A percentile compares a stretch with the other conserved stretches of the same genome.
Evolutionary conservation across 306 rosid genomes (phyloP).

Genomic region (Acacia acuminata): DNA sequence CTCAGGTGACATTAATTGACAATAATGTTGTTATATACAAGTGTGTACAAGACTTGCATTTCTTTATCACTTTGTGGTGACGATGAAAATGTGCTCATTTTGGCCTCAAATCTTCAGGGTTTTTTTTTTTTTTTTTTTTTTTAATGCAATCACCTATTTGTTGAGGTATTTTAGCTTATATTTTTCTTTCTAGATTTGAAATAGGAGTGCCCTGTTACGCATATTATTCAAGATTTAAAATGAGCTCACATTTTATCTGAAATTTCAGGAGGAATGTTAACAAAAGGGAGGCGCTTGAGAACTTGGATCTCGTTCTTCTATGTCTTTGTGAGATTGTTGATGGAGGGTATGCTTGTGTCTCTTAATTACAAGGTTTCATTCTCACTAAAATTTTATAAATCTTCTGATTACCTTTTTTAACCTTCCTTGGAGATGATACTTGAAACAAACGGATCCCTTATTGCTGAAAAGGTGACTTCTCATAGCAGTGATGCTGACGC

Average conservation of each 20-base stretch:
- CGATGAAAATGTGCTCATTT: too few relatives aligned
- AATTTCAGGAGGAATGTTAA: too few relatives aligned
- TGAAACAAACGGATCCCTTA: constrained; percentile 81
- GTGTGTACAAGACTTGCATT: constrained; percentile 48
- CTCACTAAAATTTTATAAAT: neutral
- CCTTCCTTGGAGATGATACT: constrained; percentile 59
- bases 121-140: too few relatives aligned
- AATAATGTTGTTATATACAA: constrained; percentile 73
- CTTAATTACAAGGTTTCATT: constrained; percentile 5
- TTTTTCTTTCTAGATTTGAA: neutral
- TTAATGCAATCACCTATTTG: too few relatives aligned
- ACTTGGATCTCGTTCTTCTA: constrained; percentile 8
- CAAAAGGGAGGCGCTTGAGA: too few relatives aligned
- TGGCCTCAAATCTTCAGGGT: too few relatives aligned
- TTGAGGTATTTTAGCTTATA: too few relatives aligned
- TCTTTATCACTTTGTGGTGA: too few relatives aligned
- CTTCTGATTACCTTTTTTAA: neutral
- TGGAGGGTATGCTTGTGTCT: constrained; percentile 57
- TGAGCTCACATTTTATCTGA: too few relatives aligned
- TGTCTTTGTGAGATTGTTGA: too few relatives aligned
- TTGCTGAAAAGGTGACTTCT: constrained; percentile 85
- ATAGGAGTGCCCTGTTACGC: neutral
- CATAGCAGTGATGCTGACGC: constrained; percentile 83
- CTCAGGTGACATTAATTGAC: constrained; percentile 83
- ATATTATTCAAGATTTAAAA: neutral